A percentile compares a stretch with the other conserved stretches of the same genome.
Evolutionary conservation across 2,329 filamentous ascomycete genomes (phyloP).

Genomic region (Fusarium caatingaense): DNA sequence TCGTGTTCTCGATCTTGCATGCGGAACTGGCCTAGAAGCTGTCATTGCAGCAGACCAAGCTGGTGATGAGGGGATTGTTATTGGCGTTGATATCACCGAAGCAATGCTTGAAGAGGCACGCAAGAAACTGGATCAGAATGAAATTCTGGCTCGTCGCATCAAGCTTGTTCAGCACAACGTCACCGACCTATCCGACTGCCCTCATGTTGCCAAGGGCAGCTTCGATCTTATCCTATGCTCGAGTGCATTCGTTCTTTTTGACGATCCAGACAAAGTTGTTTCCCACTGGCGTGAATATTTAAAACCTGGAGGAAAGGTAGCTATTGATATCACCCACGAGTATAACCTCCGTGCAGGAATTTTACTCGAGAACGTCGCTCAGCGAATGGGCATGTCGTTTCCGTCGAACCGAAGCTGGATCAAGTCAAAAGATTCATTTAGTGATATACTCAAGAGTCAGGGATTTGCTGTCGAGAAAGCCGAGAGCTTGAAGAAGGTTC

Average conservation of each 20-base stretch:
- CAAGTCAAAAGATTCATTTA: constrained; percentile 46
- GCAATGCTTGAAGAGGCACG: constrained; percentile 49
- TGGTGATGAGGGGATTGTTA: constrained; percentile 43
- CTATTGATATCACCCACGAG: constrained; percentile 51
- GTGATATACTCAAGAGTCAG: constrained; percentile 42
- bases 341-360: constrained; percentile 41
- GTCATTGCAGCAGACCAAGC: constrained; percentile 46
- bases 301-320: constrained; percentile 44
- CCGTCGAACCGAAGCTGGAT: constrained; percentile 49
- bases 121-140: constrained; percentile 36
- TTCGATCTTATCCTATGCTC: constrained; percentile 52
- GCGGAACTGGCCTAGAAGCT: constrained; percentile 51
- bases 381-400: constrained; percentile 40
- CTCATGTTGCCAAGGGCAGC: constrained; percentile 31
- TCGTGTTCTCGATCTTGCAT: constrained; percentile 49
- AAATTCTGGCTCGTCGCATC: constrained; percentile 31
- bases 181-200: constrained; percentile 40
- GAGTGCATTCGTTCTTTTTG: constrained; percentile 50
- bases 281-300: constrained; percentile 48
- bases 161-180: constrained; percentile 47
- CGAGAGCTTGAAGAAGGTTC: constrained; percentile 43
- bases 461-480: constrained; percentile 46
- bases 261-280: constrained; percentile 43
- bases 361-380: constrained; percentile 46
- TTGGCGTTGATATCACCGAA: constrained; percentile 49